Evolutionary conservation across 306 rosid species (phyloP).

Genomic region (Citrullus amarus): DNA sequence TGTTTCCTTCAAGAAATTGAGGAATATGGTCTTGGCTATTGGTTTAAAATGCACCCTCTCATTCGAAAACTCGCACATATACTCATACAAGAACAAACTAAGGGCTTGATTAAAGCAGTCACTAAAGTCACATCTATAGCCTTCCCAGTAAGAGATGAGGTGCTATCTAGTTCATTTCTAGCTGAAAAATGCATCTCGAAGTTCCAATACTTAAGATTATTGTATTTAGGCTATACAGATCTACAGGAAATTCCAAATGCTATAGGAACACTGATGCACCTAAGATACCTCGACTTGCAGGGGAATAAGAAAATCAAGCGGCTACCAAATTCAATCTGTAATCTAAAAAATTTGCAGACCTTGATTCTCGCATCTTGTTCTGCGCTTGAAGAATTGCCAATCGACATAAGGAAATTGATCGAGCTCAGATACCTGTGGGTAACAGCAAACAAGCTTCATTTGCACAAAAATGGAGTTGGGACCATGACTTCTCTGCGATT

Average conservation of each 20-base stretch:
- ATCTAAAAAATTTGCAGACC: not conserved
- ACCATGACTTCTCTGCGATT: not conserved
- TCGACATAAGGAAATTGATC: not conserved
- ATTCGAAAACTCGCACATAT: not conserved
- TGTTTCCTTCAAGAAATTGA: not conserved
- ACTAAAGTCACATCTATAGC: not conserved
- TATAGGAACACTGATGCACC: not conserved
- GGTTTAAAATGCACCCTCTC: not conserved
- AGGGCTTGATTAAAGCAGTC: not conserved
- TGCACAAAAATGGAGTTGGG: conserved; percentile 1
- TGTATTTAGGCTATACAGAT: not conserved
- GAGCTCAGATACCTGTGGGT: not conserved
- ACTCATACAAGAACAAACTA: not conserved
- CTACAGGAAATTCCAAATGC: not conserved
- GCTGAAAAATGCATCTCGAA: not conserved
- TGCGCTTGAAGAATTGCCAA: not conserved
- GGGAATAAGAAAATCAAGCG: not conserved
- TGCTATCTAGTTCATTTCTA: not conserved
- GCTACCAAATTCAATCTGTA: conserved; percentile 2
- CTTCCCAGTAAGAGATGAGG: not conserved
- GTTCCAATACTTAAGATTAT: not conserved
- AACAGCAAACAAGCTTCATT: not conserved
- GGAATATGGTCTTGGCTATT: not conserved
- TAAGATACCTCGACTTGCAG: conserved; percentile 2
- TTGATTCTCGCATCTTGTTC: not conserved